phyloP scores from a whole-genome alignment of 1,284 basidiomycete genomes.

The Leccinum fallax region DNA sequence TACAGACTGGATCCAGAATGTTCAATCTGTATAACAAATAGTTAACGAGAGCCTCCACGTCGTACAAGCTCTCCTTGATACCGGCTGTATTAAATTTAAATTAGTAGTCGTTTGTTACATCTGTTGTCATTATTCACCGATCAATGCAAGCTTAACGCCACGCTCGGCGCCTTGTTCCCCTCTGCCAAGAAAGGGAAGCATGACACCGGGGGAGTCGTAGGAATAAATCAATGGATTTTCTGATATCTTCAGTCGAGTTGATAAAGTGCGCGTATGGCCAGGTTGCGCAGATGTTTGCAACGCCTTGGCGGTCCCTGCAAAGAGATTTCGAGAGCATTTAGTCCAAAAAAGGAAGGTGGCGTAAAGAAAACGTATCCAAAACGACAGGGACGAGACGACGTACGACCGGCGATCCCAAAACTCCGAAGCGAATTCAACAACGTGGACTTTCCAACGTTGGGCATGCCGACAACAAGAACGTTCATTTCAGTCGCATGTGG shows the following conservation, averaged over 20 bases:
- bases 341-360: constrained; percentile 2
- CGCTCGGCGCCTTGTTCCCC: constrained; percentile 85
- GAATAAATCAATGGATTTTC: constrained; percentile 86
- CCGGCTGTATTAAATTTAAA: constrained; percentile 61
- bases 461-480: constrained; percentile 95
- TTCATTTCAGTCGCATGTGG: constrained; percentile 76
- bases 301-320: constrained; percentile 74
- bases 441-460: constrained; percentile 97
- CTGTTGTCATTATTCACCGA: constrained; percentile 56
- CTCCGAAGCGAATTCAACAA: constrained; percentile 90
- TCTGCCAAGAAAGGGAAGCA: constrained; percentile 94
- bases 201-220: constrained; percentile 95
- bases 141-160: constrained; percentile 91
- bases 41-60: constrained; percentile 80
- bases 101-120: constrained; percentile 1
- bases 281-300: constrained; percentile 89
- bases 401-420: constrained; percentile 86
- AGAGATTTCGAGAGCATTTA: background rate
- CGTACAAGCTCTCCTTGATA: constrained; percentile 93
- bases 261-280: constrained; percentile 83
- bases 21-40: constrained; percentile 92
- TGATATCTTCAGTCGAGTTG: constrained; percentile 81
- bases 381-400: constrained; percentile 29
- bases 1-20: constrained; percentile 70
- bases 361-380: background rate